Conservation (phyloP, 2,329 filamentous ascomycete species). For the Diaporthe batatas region DNA sequence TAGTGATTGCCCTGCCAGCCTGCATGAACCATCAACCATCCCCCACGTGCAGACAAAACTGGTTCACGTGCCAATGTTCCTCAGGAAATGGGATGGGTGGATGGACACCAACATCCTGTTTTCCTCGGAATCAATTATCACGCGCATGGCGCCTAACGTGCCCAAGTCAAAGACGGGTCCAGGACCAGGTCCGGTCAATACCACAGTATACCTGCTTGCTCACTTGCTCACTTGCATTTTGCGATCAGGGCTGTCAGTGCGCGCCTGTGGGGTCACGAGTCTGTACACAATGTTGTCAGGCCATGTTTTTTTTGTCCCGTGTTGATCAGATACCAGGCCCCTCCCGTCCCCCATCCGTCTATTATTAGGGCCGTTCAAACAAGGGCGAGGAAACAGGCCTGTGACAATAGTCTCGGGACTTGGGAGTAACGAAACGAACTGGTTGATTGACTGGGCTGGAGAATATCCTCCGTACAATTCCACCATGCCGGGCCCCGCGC, state of each 20-base stretch:
- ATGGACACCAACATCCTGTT: too few relatives aligned
- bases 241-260: neutral
- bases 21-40: neutral
- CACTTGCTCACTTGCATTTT: neutral
- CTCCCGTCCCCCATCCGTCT: neutral
- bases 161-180: too few relatives aligned
- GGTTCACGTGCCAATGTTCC: neutral
- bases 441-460: neutral
- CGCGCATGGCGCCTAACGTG: neutral
- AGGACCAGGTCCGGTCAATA: too few relatives aligned
- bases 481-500: neutral
- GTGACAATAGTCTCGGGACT: neutral
- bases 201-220: too few relatives aligned
- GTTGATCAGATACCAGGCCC: neutral
- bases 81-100: too few relatives aligned
- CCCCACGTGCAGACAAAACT: too few relatives aligned
- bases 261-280: constrained; percentile 1
- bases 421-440: too few relatives aligned
- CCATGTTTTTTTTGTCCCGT: neutral
- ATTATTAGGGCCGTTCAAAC: constrained; percentile 21
- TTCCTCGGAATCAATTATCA: neutral
- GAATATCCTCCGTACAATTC: neutral
- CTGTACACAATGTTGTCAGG: neutral
- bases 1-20: neutral
- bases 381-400: neutral